Evolutionary conservation across 78 protist species (phyloP).

Genomic region (Monosiga brevicollis): DNA sequence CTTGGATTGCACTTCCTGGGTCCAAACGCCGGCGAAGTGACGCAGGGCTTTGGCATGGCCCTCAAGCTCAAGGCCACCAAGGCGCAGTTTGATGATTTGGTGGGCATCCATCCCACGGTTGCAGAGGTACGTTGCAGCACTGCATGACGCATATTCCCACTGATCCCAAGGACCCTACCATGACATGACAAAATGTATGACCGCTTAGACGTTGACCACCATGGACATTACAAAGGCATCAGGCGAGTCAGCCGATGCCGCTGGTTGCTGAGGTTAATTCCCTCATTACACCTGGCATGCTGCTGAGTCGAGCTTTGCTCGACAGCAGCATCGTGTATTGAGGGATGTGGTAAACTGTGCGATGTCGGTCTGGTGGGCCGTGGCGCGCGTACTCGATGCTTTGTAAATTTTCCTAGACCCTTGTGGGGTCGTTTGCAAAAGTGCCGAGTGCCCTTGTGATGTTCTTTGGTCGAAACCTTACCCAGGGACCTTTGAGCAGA

Average conservation of each 20-base stretch:
- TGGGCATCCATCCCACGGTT: conserved; percentile 91
- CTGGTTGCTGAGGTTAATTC: conserved; percentile 15
- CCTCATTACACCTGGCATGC: no score
- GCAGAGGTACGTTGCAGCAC: conserved; percentile 62
- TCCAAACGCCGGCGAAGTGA: conserved; percentile 87
- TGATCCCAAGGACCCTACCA: not conserved
- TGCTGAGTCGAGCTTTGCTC: no score
- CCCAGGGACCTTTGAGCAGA: no score
- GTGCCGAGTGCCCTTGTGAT: no score
- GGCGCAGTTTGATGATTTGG: conserved; percentile 64
- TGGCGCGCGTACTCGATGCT: no score
- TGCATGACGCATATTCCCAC: conserved; percentile 8
- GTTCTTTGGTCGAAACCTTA: no score
- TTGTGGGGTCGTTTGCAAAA: no score
- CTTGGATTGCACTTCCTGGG: conserved; percentile 76
- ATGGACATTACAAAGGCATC: not conserved
- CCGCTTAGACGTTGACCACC: not conserved
- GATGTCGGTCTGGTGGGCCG: no score
- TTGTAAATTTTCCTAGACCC: no score
- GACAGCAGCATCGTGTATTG: no score
- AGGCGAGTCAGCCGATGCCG: not conserved
- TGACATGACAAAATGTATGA: not conserved
- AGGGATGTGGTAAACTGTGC: no score
- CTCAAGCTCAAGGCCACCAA: conserved; percentile 46
- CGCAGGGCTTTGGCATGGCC: conserved; percentile 50